Percentiles rank a stretch among this genome's conserved stretches.
phyloP scores from a whole-genome alignment of 441 rosid genomes.

The Pelargonium fulgidum region DNA sequence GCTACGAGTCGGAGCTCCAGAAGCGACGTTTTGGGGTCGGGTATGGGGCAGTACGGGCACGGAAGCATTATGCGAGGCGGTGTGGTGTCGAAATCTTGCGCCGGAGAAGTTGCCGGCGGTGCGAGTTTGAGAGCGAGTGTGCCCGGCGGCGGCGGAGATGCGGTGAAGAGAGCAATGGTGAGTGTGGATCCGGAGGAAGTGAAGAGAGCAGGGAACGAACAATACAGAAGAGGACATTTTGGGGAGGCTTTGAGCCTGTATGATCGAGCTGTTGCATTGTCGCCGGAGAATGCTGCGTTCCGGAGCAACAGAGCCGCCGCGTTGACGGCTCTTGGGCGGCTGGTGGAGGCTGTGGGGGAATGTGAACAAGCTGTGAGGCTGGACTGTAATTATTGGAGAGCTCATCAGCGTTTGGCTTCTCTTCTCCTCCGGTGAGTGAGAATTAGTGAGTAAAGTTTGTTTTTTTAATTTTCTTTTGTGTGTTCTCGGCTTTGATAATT shows the following conservation, averaged over 20 bases:
- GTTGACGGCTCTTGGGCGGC: slow-evolving; percentile 43
- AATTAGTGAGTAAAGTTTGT: background rate
- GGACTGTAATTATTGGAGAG: slow-evolving; percentile 48
- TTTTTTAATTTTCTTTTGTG: background rate
- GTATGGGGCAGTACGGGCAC: slow-evolving; percentile 80
- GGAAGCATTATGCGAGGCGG: slow-evolving; percentile 78
- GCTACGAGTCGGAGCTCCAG: slow-evolving; percentile 33
- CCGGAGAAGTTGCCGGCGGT: background rate
- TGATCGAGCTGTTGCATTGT: slow-evolving; percentile 46
- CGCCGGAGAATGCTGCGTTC: slow-evolving; percentile 50
- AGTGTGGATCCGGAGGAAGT: slow-evolving; percentile 37
- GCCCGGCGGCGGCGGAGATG: too few species aligned
- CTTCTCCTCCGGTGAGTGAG: slow-evolving; percentile 47
- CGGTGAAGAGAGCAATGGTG: background rate
- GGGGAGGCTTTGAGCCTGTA: slow-evolving; percentile 46
- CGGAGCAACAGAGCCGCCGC: slow-evolving; percentile 64
- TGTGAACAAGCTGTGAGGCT: slow-evolving; percentile 51
- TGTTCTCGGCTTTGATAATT: background rate
- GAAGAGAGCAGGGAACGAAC: slow-evolving; percentile 57
- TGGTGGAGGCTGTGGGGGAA: slow-evolving; percentile 52
- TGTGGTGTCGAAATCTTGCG: background rate
- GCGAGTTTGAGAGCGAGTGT: slow-evolving; percentile 5
- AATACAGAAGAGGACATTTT: slow-evolving; percentile 46
- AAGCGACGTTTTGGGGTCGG: slow-evolving; percentile 65
- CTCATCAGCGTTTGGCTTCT: slow-evolving; percentile 54